Evolutionary conservation across 805 yeast genomes (phyloP).

Genomic region (Cyberlindnera mycetangii): DNA sequence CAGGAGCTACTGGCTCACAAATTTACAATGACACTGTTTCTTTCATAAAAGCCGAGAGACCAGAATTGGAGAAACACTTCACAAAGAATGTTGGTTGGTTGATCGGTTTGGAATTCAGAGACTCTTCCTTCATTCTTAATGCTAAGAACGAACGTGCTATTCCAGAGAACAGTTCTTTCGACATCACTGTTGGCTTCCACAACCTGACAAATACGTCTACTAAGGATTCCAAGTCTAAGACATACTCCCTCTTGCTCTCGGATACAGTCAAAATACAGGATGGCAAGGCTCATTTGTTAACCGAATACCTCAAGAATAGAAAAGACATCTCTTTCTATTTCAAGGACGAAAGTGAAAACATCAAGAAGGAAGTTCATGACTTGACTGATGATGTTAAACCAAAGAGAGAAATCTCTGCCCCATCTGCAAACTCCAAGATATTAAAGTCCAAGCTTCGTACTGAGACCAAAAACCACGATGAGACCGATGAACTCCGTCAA

Average conservation of each 20-base stretch:
- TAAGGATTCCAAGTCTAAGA: constrained; percentile 47
- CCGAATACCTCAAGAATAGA: constrained; percentile 69
- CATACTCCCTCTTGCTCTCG: constrained; percentile 69
- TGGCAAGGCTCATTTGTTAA: constrained; percentile 60
- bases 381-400: constrained; percentile 35
- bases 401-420: constrained; percentile 31
- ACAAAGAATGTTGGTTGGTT: constrained; percentile 84
- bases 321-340: constrained; percentile 81
- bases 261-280: constrained; percentile 74
- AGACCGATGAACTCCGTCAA: constrained; percentile 73
- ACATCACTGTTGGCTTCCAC: constrained; percentile 74
- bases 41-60: constrained; percentile 56
- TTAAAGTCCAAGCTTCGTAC: constrained; percentile 77
- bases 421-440: constrained; percentile 52
- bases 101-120: constrained; percentile 87
- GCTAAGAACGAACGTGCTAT: constrained; percentile 67
- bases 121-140: constrained; percentile 68
- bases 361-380: constrained; percentile 37
- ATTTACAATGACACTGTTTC: constrained; percentile 64
- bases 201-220: constrained; percentile 49
- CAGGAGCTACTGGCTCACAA: constrained; percentile 60
- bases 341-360: constrained; percentile 58
- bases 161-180: constrained; percentile 69
- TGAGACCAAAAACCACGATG: constrained; percentile 70
- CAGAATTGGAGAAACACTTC: constrained; percentile 62